Evolutionary conservation across 257 asterid species (phyloP).

Genomic region (Catharanthus roseus): DNA sequence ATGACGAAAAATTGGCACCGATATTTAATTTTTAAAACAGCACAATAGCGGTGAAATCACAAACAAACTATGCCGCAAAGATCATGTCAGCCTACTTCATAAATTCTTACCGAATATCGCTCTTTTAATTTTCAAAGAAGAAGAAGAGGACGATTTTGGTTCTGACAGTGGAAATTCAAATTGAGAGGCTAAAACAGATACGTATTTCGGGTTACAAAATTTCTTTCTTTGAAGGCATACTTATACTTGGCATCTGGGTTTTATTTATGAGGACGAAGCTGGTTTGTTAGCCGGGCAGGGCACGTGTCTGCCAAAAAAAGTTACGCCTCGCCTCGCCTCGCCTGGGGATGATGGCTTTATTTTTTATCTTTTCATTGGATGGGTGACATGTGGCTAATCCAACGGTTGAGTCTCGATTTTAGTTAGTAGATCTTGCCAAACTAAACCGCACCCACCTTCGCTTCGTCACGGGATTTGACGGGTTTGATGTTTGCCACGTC

Average conservation of each 20-base stretch:
- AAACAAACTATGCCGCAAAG: constrained; percentile 2
- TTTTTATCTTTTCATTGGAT: background rate
- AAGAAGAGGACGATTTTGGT: background rate
- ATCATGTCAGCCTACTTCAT: background rate
- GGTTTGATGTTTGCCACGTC: background rate
- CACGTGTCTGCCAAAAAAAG: constrained; percentile 1
- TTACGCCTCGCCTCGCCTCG: too few species aligned
- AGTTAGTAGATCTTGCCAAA: background rate
- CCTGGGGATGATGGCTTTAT: too few species aligned
- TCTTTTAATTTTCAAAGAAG: background rate
- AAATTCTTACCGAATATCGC: background rate
- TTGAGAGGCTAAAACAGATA: too few species aligned
- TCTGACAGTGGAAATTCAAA: background rate
- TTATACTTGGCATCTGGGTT: constrained; percentile 7
- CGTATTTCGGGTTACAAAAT: background rate
- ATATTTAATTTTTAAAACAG: too few species aligned
- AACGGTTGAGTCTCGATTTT: background rate
- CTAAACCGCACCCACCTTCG: background rate
- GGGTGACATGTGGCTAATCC: background rate
- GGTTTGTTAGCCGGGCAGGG: too few species aligned
- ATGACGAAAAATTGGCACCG: too few species aligned
- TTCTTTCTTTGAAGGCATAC: background rate
- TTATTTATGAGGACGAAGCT: too few species aligned
- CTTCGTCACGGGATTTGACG: background rate
- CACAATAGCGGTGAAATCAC: too few species aligned